Conservation (phyloP, 2,329 filamentous ascomycete species). For the Colletotrichum sp. region DNA sequence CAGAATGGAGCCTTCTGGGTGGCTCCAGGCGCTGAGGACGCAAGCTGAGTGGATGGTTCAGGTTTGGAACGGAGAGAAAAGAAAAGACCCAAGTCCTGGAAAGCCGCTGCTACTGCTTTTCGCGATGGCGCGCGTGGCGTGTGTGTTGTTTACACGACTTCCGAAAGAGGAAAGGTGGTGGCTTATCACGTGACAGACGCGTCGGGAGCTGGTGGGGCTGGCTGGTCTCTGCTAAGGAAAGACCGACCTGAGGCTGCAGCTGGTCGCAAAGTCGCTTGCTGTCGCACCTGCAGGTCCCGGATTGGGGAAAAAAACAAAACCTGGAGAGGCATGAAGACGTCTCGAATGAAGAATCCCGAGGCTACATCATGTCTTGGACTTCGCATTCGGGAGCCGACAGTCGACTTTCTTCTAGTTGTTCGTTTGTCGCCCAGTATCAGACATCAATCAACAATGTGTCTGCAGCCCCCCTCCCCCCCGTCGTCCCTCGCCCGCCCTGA, state of each 20-base stretch:
- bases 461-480: not conserved
- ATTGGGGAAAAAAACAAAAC: slow-evolving; percentile 14
- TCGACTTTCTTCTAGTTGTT: not conserved
- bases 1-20: slow-evolving; percentile 7
- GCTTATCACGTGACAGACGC: slow-evolving; percentile 18
- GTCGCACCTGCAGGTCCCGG: slow-evolving; percentile 13
- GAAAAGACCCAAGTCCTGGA: not conserved
- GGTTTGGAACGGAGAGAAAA: slow-evolving; percentile 2
- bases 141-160: slow-evolving; percentile 23
- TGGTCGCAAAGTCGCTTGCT: not conserved
- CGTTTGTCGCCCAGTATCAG: not conserved
- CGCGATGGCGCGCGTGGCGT: slow-evolving; percentile 20
- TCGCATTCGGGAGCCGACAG: not conserved
- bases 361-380: not conserved
- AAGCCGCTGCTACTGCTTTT: not conserved
- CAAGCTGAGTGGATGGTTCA: not conserved
- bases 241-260: not conserved
- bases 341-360: slow-evolving; percentile 17
- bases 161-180: slow-evolving; percentile 1
- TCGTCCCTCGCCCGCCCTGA: slow-evolving; percentile 1
- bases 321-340: slow-evolving; percentile 14
- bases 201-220: not conserved
- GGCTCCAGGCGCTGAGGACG: not conserved
- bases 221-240: not conserved
- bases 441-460: not conserved